phyloP scores from a whole-genome alignment of 176 grass and related monocot genomes.

The Pontederia crassipes region DNA sequence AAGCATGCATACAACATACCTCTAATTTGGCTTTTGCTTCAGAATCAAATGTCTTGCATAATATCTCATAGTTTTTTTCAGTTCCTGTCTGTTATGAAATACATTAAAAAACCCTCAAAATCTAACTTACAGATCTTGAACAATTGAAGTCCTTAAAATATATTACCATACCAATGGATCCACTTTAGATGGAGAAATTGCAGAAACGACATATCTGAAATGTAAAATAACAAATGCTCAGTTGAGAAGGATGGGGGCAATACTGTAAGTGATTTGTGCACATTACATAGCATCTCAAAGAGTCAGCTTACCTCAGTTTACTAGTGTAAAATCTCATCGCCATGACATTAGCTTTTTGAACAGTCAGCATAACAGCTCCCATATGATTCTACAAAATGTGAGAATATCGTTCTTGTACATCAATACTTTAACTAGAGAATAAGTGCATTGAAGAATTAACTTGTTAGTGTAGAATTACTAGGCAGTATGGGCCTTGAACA shows the following conservation, averaged over 20 bases:
- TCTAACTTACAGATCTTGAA: neutral
- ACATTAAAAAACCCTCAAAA: neutral
- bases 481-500: too few species aligned
- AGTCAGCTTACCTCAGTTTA: constrained; percentile 48
- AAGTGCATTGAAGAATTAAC: too few species aligned
- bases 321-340: constrained; percentile 65
- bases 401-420: too few species aligned
- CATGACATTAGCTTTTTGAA: constrained; percentile 61
- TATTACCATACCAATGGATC: constrained; percentile 44
- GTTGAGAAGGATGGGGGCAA: too few species aligned
- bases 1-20: constrained; percentile 22
- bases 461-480: too few species aligned
- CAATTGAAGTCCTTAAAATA: neutral
- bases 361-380: constrained; percentile 76
- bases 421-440: too few species aligned
- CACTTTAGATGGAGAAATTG: constrained; percentile 62
- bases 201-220: constrained; percentile 68
- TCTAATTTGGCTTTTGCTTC: constrained; percentile 71
- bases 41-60: constrained; percentile 67
- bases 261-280: too few species aligned
- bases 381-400: constrained; percentile 44
- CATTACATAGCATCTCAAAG: neutral
- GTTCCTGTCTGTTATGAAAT: constrained; percentile 40
- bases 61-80: constrained; percentile 69
- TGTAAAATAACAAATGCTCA: constrained; percentile 4